A percentile compares a stretch with the other conserved stretches of the same genome.
Conservation (phyloP, 371 early-diverging fungal genomes). For the Amoeboradix gromovi region DNA sequence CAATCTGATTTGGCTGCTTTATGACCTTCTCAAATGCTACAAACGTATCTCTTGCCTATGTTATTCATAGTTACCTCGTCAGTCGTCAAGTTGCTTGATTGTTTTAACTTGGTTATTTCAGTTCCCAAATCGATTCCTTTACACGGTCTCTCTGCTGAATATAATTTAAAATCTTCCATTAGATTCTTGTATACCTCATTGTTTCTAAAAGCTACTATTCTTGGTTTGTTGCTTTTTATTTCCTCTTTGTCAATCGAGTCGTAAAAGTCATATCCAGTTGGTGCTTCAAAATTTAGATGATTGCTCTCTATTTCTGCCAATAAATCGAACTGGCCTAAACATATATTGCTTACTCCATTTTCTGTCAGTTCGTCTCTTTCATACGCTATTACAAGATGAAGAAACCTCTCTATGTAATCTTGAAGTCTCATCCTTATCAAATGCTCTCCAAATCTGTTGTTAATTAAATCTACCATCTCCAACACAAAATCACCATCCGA, state of each 20-base stretch:
- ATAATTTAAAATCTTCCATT: not conserved
- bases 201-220: not conserved
- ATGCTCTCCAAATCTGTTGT: not conserved
- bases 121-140: not conserved
- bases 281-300: not conserved
- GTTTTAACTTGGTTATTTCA: not conserved
- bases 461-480: not conserved
- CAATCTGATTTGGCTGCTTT: not conserved
- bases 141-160: not conserved
- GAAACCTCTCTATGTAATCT: not conserved
- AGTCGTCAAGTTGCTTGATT: not conserved
- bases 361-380: not conserved
- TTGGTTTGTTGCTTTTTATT: not conserved
- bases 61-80: no score
- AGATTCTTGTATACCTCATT: not conserved
- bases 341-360: not conserved
- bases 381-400: not conserved
- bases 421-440: not conserved
- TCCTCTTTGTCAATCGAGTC: not conserved
- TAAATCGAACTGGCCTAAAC: not conserved
- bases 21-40: not conserved
- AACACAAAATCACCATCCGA: not conserved
- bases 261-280: not conserved
- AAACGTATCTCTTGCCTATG: not conserved
- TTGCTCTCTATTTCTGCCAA: not conserved